These are phyloP conservation scores for Corniculantispora saksenae DNA, from an alignment of 2,329 filamentous ascomycete genomes.

Conservation along the genomic window DNA sequence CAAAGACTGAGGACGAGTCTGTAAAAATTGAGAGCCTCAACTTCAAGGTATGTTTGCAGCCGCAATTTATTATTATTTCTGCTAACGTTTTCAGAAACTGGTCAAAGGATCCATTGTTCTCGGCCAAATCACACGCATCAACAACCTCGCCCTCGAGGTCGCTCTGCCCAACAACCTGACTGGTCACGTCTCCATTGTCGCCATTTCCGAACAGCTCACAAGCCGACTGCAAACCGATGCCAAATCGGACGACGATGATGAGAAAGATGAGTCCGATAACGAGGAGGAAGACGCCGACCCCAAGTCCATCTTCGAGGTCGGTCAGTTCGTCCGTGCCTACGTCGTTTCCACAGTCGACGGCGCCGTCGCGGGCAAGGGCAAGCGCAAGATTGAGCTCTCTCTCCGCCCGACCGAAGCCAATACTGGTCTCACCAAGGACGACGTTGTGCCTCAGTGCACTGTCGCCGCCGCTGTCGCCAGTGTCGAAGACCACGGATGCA, in stretches of 20 bases:
- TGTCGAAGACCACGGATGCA: constrained; percentile 91
- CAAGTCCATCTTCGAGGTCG: constrained; percentile 72
- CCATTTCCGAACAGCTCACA: constrained; percentile 81
- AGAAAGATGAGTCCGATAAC: constrained; percentile 53
- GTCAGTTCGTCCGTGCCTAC: constrained; percentile 84
- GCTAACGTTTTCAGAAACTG: constrained; percentile 60
- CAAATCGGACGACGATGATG: constrained; percentile 51
- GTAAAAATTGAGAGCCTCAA: constrained; percentile 84
- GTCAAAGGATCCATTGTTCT: constrained; percentile 84
- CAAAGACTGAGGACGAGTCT: constrained; percentile 47
- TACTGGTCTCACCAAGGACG: constrained; percentile 68
- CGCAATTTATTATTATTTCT: constrained; percentile 7
- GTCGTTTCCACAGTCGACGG: constrained; percentile 78
- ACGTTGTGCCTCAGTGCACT: constrained; percentile 72
- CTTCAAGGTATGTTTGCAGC: constrained; percentile 66
- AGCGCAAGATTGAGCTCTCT: constrained; percentile 84
- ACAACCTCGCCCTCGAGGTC: constrained; percentile 74
- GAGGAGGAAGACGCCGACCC: constrained; percentile 68
- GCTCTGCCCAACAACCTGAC: constrained; percentile 90
- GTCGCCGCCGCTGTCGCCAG: constrained; percentile 87
- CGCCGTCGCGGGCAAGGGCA: constrained; percentile 60
- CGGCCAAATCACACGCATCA: constrained; percentile 82
- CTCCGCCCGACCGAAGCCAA: constrained; percentile 80
- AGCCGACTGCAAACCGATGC: constrained; percentile 71
- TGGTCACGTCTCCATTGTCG: constrained; percentile 87